phyloP scores from a whole-genome alignment of 2,329 filamentous ascomycete genomes.

The Aureobasidium sp. region DNA sequence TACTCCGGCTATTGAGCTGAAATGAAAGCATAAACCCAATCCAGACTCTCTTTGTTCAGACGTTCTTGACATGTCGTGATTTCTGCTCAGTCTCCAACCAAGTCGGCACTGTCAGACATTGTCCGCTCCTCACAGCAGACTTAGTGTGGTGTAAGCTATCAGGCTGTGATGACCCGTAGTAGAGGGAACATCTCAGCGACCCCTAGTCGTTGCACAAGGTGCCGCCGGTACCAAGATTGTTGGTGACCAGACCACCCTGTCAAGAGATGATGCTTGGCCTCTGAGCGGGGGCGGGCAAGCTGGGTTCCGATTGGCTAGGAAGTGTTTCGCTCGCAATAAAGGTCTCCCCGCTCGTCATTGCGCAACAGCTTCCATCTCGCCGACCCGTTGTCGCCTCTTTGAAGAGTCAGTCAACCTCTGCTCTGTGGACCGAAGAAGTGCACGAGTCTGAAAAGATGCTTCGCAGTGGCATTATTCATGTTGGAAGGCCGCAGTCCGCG shows the following conservation, averaged over 20 bases:
- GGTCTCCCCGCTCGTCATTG: constrained; percentile 1
- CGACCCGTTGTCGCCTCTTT: not conserved
- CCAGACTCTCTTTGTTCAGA: not conserved
- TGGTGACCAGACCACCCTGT: not conserved
- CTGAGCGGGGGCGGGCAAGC: not conserved
- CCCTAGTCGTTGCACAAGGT: not conserved
- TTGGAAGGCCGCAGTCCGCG: not conserved
- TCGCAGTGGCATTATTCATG: not conserved
- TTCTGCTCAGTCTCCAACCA: not conserved
- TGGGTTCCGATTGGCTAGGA: not conserved
- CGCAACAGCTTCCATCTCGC: not conserved
- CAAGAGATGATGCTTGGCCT: not conserved
- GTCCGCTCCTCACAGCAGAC: too few relatives aligned
- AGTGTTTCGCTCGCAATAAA: not conserved
- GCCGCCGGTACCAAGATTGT: not conserved
- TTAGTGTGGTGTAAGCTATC: too few relatives aligned
- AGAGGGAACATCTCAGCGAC: not conserved
- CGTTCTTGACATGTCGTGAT: not conserved
- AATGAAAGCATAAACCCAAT: not conserved
- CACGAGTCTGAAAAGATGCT: not conserved
- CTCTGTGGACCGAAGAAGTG: not conserved
- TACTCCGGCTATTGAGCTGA: not conserved
- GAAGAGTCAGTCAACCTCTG: not conserved
- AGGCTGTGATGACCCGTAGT: too few relatives aligned
- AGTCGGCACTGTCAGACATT: not conserved